phyloP scores from a whole-genome alignment of 352 stramenopile species.

The Pythium folliculosum region DNA sequence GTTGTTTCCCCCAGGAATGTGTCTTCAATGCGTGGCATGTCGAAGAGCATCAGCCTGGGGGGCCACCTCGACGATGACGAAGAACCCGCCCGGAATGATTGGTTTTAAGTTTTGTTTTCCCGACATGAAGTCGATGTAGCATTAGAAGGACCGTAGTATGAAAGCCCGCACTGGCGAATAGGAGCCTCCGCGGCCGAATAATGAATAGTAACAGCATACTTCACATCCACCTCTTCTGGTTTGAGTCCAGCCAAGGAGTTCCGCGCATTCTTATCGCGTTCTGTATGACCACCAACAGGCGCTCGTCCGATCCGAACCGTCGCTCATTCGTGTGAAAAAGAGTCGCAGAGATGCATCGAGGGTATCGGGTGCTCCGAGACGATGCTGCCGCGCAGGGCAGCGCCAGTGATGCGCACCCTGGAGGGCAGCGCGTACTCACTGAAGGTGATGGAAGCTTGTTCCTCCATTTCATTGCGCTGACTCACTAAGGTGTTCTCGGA shows the following conservation, averaged over 20 bases:
- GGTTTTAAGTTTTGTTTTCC: constrained; percentile 56
- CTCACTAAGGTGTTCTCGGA: neutral
- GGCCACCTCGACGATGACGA: constrained; percentile 62
- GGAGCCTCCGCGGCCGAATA: constrained; percentile 18
- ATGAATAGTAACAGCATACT: constrained; percentile 29
- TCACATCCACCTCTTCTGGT: neutral
- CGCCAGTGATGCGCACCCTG: neutral
- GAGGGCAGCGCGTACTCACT: constrained; percentile 14
- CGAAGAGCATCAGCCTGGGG: constrained; percentile 74
- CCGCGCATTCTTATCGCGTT: no score
- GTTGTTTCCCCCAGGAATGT: constrained; percentile 48
- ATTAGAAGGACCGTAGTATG: constrained; percentile 31
- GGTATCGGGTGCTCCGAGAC: constrained; percentile 19
- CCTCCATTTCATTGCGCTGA: neutral
- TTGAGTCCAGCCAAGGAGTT: neutral
- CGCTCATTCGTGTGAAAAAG: neutral
- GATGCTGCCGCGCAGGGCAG: neutral
- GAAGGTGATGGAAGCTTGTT: constrained; percentile 13
- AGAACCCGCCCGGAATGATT: constrained; percentile 71
- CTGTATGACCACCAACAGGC: constrained; percentile 10
- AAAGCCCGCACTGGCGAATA: constrained; percentile 28
- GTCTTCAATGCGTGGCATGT: constrained; percentile 48
- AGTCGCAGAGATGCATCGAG: constrained; percentile 9
- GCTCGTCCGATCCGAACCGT: neutral
- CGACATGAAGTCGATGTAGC: constrained; percentile 29